Conservation (phyloP, 1,284 basidiomycete species). For the Tylopilus sp. region DNA sequence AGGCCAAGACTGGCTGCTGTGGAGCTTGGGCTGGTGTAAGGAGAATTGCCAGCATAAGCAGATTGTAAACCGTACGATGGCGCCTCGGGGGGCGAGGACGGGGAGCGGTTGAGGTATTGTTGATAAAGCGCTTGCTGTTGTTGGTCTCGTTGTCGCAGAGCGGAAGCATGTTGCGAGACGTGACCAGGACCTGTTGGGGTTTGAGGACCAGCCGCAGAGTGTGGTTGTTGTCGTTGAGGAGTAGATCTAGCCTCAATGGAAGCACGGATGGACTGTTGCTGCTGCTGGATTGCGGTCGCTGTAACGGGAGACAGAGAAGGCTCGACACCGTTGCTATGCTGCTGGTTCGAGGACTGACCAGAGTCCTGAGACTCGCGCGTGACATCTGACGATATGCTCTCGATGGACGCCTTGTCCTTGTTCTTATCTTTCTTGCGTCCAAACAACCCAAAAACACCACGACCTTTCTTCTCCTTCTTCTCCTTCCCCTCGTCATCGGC, state of each 20-base stretch:
- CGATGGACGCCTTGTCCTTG: slow-evolving; percentile 56
- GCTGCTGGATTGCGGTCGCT: slow-evolving; percentile 53
- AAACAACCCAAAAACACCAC: slow-evolving; percentile 73
- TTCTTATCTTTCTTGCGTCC: slow-evolving; percentile 75
- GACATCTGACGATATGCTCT: slow-evolving; percentile 49
- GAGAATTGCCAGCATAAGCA: slow-evolving; percentile 50
- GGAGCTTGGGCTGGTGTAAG: slow-evolving; percentile 40
- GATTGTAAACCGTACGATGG: slow-evolving; percentile 70
- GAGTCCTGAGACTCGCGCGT: slow-evolving; percentile 37
- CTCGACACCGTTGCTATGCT: slow-evolving; percentile 34
- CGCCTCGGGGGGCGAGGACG: slow-evolving; percentile 70
- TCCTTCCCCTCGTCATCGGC: slow-evolving; percentile 57
- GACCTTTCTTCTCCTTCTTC: slow-evolving; percentile 65
- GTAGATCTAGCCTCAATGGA: slow-evolving; percentile 27
- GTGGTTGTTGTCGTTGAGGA: slow-evolving; percentile 31
- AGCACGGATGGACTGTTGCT: slow-evolving; percentile 40
- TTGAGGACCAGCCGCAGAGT: slow-evolving; percentile 37
- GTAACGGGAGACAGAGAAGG: slow-evolving; percentile 46
- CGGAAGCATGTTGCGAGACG: slow-evolving; percentile 51
- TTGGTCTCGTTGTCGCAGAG: slow-evolving; percentile 82
- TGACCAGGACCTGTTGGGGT: slow-evolving; percentile 35
- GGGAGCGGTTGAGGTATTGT: slow-evolving; percentile 82
- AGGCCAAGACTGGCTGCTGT: slow-evolving; percentile 45
- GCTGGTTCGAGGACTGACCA: slow-evolving; percentile 45
- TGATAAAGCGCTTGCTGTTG: slow-evolving; percentile 88